Base-by-base conservation (phyloP, 2,329 filamentous ascomycete genomes). In the Pseudovirgaria hyperparasitica region DNA sequence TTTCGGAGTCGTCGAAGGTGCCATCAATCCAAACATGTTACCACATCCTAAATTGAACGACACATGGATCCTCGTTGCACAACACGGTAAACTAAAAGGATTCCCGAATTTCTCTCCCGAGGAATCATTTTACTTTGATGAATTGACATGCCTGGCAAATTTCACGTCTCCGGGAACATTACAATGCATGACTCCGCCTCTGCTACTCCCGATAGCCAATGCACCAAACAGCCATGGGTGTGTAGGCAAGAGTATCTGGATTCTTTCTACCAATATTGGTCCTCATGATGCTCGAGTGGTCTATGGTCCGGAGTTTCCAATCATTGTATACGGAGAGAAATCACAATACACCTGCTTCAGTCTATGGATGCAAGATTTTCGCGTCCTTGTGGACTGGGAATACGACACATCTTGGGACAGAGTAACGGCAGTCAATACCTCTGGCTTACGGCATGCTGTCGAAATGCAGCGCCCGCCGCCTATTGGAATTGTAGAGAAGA, bases 271-370 rank as follows among this genome's bases (percentile, higher is more conserved):
- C 29, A 65, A 58, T 32, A 42, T 60, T 11, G 71, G 71, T 0
- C 69, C 70, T 0, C 69, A 70, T 35, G 71, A 75, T 39, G 68
- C 67, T 1, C 58, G 70, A 5, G 62, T 70, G 7, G 70, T 74
- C 37, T 64, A 62, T 31, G 68, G 66, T 0, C 70, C 69, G 0
- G 42, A 57, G 0, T 46, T 38, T 2, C 65, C 68, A 0, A 67
- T 64, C 29, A 52, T 60, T 2, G 45, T 69, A 4, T 76, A 63
- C 30, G 70, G 70, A 2, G 70, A 67, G 6, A 70, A 71, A 36
- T 70, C 67, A 0, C 31, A 38, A 0, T 55, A 59, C 33, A 65
- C 62, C 2, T 75, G 70, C 42, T 68, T 73, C 33, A 69, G 70
- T 2, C 60, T 67, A 39, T 74, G 63, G 52, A 50, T 67, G 9